These are phyloP conservation scores for Mortierella sp. DNA, from an alignment of 371 early-diverging fungal species.

Conservation along the genomic window DNA sequence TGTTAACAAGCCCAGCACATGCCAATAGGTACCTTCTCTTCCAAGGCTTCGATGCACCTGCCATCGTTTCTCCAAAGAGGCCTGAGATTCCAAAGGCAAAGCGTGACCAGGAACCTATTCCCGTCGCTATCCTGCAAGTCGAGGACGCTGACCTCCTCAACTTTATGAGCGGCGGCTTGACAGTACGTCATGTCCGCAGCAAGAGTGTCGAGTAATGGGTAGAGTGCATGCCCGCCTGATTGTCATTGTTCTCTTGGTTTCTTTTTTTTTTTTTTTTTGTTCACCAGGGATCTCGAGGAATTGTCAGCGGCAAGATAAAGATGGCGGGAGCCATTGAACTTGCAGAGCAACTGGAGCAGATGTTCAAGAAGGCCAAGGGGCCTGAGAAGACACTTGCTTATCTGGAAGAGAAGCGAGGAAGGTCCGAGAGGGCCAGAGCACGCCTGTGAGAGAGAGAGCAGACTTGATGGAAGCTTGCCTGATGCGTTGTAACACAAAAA, in stretches of 20 bases:
- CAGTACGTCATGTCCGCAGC: conserved; percentile 18
- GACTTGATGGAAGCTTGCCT: too few relatives aligned
- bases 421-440: conserved; percentile 28
- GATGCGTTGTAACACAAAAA: too few relatives aligned
- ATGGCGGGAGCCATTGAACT: conserved; percentile 50
- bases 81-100: conserved; percentile 51
- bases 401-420: conserved; percentile 39
- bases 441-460: conserved; percentile 30
- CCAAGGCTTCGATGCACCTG: conserved; percentile 48
- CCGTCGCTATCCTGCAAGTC: conserved; percentile 45
- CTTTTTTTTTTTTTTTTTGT: not conserved
- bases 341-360: conserved; percentile 44
- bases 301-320: conserved; percentile 50
- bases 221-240: too few relatives aligned
- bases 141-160: conserved; percentile 50
- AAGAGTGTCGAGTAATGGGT: too few relatives aligned
- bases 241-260: too few relatives aligned
- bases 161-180: conserved; percentile 51
- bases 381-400: conserved; percentile 46
- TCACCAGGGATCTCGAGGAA: conserved; percentile 43
- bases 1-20: conserved; percentile 1
- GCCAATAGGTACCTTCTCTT: conserved; percentile 39
- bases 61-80: conserved; percentile 40
- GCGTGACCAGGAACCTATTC: conserved; percentile 44
- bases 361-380: conserved; percentile 50